Base-by-base conservation (phyloP, 1,284 basidiomycete species). In the Microbotryum saponariae region DNA sequence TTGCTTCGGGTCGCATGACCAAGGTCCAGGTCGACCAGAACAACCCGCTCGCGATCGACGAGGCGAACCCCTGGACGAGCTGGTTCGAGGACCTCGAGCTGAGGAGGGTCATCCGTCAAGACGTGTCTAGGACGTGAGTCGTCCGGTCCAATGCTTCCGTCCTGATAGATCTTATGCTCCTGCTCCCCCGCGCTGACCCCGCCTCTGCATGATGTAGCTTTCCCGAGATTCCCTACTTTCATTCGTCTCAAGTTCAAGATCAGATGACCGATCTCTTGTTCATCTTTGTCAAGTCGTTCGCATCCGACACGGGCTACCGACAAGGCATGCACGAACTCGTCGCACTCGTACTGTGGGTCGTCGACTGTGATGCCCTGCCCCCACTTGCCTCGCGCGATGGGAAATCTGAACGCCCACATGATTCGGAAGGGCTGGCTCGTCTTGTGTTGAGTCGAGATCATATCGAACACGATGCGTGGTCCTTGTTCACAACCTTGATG, bases 261-360 rank as follows among this genome's bases (percentile, higher is more conserved):
- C 83, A 86, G 71, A 78, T 96, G 49, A 88, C 87, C 0, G 87
- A 90, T 67, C 84, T 93, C 31, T 79, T 97, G 20, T 93, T 90
- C 74, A 77, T 96, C 23, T 88, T 87, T 72, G 84, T 87, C 21
- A 80, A 82, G 47, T 82, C 37, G 16, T 83, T 72, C 83, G 91
- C 74, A 29, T 83, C 87, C 1, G 80, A 85, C 55, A 83, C 92
- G 23, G 90, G 91, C 33, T 96, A 96, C 73, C 82, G 92, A 37
- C 87, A 94, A 80, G 92, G 92, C 54, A 96, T 97, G 92, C 92
- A 97, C 73, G 92, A 97, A 74, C 78, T 96, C 6, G 81, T 94
- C 8, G 92, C 91, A 1, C 87, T 89, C 0, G 75, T 94, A 37
- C 87, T 89, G 68, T 83, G 87, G 72, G 85, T 85, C 2, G 79